A percentile compares a stretch with the other conserved stretches of the same genome.
Evolutionary conservation across 768 basidiomycete genomes (phyloP).

Genomic region (Suillus decipiens): DNA sequence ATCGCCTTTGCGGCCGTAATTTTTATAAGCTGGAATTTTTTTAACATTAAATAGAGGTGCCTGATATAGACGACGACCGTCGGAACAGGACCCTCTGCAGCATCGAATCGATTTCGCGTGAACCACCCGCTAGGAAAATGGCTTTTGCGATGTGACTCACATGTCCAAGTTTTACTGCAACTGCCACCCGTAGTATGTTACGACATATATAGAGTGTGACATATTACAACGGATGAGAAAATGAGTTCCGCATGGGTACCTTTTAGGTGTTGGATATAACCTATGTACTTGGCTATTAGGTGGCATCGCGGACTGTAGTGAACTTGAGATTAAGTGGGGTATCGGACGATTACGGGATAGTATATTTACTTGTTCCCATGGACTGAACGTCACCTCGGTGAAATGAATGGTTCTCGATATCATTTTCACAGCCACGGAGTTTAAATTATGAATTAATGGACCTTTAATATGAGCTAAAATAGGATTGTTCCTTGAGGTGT

Average conservation of each 20-base stretch:
- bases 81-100: not conserved
- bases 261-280: not conserved
- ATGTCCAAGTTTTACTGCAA: not conserved
- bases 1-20: not conserved
- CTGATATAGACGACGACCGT: not conserved
- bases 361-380: conserved; percentile 11
- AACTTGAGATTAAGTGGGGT: not conserved
- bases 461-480: conserved; percentile 9
- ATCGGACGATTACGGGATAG: conserved; percentile 1
- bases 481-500: conserved; percentile 8
- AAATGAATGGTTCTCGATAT: conserved; percentile 15
- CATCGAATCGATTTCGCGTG: not conserved
- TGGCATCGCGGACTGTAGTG: not conserved
- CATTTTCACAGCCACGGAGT: conserved; percentile 17
- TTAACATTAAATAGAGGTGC: not conserved
- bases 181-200: not conserved
- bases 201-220: conserved; percentile 1
- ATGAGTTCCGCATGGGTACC: not conserved
- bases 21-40: not conserved
- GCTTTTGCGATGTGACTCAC: not conserved
- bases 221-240: not conserved
- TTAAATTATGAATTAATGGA: conserved; percentile 14
- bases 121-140: not conserved
- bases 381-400: not conserved
- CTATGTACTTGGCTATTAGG: too few relatives aligned